phyloP scores from a whole-genome alignment of 345 rosid species.

The Clarkia xantiana region DNA sequence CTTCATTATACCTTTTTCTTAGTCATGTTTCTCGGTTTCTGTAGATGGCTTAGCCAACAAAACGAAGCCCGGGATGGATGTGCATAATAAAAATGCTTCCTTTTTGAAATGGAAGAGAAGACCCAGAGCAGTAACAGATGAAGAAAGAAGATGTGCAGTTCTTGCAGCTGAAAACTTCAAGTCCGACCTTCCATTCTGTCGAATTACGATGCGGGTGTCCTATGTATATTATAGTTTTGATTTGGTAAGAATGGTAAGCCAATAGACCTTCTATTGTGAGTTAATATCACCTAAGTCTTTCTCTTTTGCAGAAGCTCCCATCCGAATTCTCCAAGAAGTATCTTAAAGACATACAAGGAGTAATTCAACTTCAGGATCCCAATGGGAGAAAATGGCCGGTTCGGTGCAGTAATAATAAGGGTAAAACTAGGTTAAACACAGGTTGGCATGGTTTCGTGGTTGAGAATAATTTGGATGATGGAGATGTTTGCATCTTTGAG shows the following conservation, averaged over 20 bases:
- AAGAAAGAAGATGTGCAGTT: constrained; percentile 60
- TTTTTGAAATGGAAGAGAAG: constrained; percentile 62
- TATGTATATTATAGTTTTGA: constrained; percentile 31
- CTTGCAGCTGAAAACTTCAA: constrained; percentile 66
- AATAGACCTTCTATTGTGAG: too few relatives aligned
- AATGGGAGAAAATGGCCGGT: constrained; percentile 9
- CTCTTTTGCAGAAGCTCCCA: constrained; percentile 30
- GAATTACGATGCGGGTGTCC: constrained; percentile 76
- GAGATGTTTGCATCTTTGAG: constrained; percentile 17
- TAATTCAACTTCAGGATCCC: constrained; percentile 13
- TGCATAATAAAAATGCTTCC: constrained; percentile 34
- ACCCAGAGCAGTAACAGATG: constrained; percentile 67
- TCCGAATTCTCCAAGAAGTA: constrained; percentile 2
- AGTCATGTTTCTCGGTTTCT: too few relatives aligned
- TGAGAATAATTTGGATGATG: constrained; percentile 11
- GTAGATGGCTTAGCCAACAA: too few relatives aligned
- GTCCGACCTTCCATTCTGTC: constrained; percentile 68
- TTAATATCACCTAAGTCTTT: too few relatives aligned
- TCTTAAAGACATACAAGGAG: not conserved
- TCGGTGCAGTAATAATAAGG: not conserved
- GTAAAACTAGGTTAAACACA: not conserved
- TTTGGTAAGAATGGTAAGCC: too few relatives aligned
- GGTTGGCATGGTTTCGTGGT: constrained; percentile 11
- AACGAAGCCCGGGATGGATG: constrained; percentile 22
- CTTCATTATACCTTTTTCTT: too few relatives aligned